Evolutionary conservation across 257 asterid species (phyloP).

Genomic region (Scutellaria barbata): DNA sequence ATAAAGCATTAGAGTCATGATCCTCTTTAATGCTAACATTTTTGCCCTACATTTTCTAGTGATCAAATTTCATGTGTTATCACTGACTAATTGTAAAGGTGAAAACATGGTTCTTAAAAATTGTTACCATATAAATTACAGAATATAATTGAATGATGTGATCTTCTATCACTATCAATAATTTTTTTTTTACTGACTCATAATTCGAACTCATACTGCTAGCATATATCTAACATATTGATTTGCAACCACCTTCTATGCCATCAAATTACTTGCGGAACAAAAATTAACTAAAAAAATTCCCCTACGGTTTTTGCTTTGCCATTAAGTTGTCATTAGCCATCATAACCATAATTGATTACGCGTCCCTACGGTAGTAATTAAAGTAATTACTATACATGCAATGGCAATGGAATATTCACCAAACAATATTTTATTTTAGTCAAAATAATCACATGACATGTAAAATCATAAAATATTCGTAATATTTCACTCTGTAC

Average conservation of each 20-base stretch:
- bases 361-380: not conserved
- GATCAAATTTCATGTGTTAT: too few relatives aligned
- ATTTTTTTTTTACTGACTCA: too few relatives aligned
- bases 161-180: too few relatives aligned
- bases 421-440: not conserved
- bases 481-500: not conserved
- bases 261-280: too few relatives aligned
- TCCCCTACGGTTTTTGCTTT: conserved; percentile 17
- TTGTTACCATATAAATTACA: too few relatives aligned
- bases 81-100: too few relatives aligned
- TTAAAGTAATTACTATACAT: not conserved
- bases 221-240: too few relatives aligned
- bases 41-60: conserved; percentile 1
- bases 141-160: too few relatives aligned
- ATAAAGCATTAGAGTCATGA: conserved; percentile 15
- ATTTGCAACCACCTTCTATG: too few relatives aligned
- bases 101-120: too few relatives aligned
- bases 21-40: not conserved
- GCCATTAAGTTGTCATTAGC: conserved; percentile 33
- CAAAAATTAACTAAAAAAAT: too few relatives aligned
- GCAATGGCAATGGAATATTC: not conserved
- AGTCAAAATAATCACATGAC: not conserved
- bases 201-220: too few relatives aligned
- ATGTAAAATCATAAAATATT: not conserved
- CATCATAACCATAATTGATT: not conserved